Evolutionary conservation across 805 yeast species (phyloP), one percentile per base, ranked within the genome.

Genomic region (Grigorovia yakushimaensis): DNA sequence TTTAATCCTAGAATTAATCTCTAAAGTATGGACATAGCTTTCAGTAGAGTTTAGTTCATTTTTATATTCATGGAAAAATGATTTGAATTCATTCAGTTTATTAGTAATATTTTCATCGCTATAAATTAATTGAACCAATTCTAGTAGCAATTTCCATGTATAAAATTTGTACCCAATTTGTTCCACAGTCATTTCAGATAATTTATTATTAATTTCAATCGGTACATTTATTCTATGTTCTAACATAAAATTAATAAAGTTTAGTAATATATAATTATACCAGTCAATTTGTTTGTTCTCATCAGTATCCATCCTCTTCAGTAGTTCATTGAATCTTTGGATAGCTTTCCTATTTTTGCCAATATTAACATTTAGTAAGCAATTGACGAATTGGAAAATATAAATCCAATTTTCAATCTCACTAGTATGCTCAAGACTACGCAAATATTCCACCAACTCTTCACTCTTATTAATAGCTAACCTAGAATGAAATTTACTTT

Each of bases 51-150:
- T 42, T 24, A 56, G 37, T 15, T 45, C 39, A 6, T 48, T 47
- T 45, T 60, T 60, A 43, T 55, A 30, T 6, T 38, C 24, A 8
- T 51, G 48, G 33, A 64, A 60, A 41, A 61, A 54, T 9, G 37
- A 19, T 43, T 62, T 60, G 43, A 64, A 58, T 39, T 58, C 57
- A 39, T 56, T 50, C 22, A 64, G 46, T 23, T 51, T 53, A 13
- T 47, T 42, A 0, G 64, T 57, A 5, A 64, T 60, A 39, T 64
- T 63, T 22, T 47, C 54, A 48, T 64, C 68, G 24, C 47, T 50
- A 33, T 56, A 49, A 5, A 64, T 56, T 39, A 49, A 47, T 15
- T 54, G 44, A 4, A 53, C 47, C 33, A 62, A 49, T 41, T 55
- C 56, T 22, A 56, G 44, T 5, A 62, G 37, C 15, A 58, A 45